These are phyloP conservation scores for Colletotrichum sansevieriae DNA, from an alignment of 2,329 filamentous ascomycete species.

Conservation along the genomic window DNA sequence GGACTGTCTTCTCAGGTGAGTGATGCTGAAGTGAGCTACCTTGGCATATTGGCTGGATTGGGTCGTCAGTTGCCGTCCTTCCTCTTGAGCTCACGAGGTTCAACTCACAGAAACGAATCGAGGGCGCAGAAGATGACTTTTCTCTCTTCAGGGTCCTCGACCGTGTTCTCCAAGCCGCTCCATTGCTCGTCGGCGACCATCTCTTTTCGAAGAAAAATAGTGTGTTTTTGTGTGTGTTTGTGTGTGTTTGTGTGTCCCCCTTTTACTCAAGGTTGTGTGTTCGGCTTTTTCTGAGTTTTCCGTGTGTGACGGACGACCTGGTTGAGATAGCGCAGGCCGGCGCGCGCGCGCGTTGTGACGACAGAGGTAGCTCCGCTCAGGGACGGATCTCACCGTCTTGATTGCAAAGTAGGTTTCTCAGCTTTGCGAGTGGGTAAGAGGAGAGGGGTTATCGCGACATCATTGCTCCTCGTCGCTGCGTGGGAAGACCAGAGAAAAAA, in stretches of 20 bases:
- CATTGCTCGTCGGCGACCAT: slow-evolving; percentile 61
- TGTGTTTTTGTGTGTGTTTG: not conserved
- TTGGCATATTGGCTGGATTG: slow-evolving; percentile 81
- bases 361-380: slow-evolving; percentile 6
- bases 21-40: slow-evolving; percentile 88
- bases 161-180: slow-evolving; percentile 73
- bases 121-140: slow-evolving; percentile 84
- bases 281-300: too few relatives aligned
- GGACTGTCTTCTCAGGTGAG: slow-evolving; percentile 88
- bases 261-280: not conserved
- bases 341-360: slow-evolving; percentile 1
- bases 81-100: slow-evolving; percentile 11
- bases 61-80: not conserved
- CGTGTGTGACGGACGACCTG: too few relatives aligned
- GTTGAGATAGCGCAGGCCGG: slow-evolving; percentile 1
- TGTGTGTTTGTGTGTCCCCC: not conserved
- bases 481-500: not conserved
- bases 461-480: not conserved
- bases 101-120: slow-evolving; percentile 87
- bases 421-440: not conserved
- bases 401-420: too few relatives aligned
- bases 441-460: slow-evolving; percentile 13
- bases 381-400: too few relatives aligned
- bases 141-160: slow-evolving; percentile 83
- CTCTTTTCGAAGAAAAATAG: not conserved